These are phyloP conservation scores for Ophiocordyceps polyrhachis-furcata DNA, from an alignment of 2,329 filamentous ascomycete genomes.

Conservation along the genomic window DNA sequence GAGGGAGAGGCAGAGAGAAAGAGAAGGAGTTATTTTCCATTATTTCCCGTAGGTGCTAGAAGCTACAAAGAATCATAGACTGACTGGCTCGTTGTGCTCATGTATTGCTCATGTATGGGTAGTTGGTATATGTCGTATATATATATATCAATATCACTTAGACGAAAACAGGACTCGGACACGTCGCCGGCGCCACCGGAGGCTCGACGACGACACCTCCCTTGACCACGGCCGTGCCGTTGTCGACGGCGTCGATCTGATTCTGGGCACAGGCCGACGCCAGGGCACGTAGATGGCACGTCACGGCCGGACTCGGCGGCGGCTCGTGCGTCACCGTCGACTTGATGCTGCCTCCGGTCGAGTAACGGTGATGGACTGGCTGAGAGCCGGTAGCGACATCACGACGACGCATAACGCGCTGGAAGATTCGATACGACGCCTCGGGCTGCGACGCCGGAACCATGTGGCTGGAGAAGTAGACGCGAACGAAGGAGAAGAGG, in stretches of 20 bases:
- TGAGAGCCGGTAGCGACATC: neutral
- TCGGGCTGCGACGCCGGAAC: conserved; percentile 40
- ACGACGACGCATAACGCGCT: neutral
- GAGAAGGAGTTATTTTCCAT: no score
- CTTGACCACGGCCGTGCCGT: neutral
- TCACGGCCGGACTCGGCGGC: neutral
- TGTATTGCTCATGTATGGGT: no score
- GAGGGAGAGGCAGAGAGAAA: no score
- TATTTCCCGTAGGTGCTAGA: no score
- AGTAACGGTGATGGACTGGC: neutral
- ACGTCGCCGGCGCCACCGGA: neutral
- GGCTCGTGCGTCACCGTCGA: neutral
- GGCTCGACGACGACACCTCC: neutral
- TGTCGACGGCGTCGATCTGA: neutral
- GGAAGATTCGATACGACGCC: conserved; percentile 36
- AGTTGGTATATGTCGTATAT: no score
- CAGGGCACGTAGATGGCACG: neutral
- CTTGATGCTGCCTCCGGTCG: neutral
- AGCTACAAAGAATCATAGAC: no score
- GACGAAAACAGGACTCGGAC: conserved; percentile 2
- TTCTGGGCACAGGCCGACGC: neutral
- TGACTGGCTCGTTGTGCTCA: no score
- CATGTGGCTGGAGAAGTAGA: conserved; percentile 47
- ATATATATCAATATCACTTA: neutral
- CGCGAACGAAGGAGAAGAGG: conserved; percentile 30